Evolutionary conservation across 1,284 basidiomycete genomes (phyloP).

Genomic region (Melampsora larici-populina): DNA sequence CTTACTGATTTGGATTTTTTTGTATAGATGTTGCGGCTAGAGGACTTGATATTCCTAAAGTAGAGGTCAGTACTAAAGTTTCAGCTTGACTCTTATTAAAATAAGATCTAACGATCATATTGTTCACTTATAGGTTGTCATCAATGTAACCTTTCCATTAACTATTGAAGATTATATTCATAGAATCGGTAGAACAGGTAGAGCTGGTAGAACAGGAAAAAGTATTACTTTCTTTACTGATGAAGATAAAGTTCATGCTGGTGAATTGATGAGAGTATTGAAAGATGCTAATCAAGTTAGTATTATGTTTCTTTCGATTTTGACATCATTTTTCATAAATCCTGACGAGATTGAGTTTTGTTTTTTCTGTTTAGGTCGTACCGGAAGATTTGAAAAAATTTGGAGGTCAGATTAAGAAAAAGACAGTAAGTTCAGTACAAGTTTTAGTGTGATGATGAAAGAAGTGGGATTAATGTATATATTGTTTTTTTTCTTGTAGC

Average conservation of each 20-base stretch:
- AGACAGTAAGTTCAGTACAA: constrained; percentile 22
- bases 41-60: constrained; percentile 94
- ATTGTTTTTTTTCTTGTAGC: constrained; percentile 14
- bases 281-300: constrained; percentile 72
- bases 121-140: constrained; percentile 20
- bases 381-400: constrained; percentile 38
- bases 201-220: constrained; percentile 84
- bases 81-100: neutral
- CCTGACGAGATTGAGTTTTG: constrained; percentile 57
- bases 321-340: neutral
- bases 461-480: no score
- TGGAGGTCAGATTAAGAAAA: constrained; percentile 42
- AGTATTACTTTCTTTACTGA: constrained; percentile 89
- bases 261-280: constrained; percentile 87
- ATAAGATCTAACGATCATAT: neutral
- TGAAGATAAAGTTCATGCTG: constrained; percentile 68
- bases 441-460: no score
- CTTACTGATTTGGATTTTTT: neutral
- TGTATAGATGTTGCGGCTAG: constrained; percentile 81
- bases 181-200: constrained; percentile 91
- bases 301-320: constrained; percentile 44
- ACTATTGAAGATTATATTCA: constrained; percentile 85
- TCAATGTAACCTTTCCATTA: constrained; percentile 83
- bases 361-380: constrained; percentile 63
- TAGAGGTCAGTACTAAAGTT: constrained; percentile 61